Conservation (phyloP, 2,329 filamentous ascomycete genomes). For the Fusarium xyrophilum region DNA sequence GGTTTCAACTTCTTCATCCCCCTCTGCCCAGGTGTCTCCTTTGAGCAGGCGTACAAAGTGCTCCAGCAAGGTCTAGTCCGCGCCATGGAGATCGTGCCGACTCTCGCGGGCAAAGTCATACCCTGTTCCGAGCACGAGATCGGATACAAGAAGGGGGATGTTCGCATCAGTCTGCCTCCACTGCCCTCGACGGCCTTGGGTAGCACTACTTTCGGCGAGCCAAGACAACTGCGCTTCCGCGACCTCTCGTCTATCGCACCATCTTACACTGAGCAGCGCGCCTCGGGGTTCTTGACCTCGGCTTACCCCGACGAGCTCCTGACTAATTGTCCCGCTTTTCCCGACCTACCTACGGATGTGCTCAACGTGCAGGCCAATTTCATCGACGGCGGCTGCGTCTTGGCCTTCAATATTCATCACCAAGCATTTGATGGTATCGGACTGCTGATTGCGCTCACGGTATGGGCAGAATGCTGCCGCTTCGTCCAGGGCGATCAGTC, state of each 20-base stretch:
- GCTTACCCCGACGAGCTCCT: not conserved
- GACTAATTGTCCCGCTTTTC: not conserved
- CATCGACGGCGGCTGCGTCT: not conserved
- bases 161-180: not conserved
- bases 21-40: not conserved
- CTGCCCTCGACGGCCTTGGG: not conserved
- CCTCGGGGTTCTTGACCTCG: not conserved
- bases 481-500: not conserved
- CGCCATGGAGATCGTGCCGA: not conserved
- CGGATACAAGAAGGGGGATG: not conserved
- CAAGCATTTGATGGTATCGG: not conserved
- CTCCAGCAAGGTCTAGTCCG: not conserved
- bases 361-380: not conserved
- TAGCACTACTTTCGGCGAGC: rapidly evolving
- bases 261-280: not conserved
- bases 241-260: not conserved
- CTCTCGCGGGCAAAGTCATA: not conserved
- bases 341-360: not conserved
- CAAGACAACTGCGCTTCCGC: not conserved
- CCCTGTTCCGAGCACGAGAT: not conserved
- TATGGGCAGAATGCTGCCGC: not conserved
- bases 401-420: not conserved
- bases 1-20: not conserved
- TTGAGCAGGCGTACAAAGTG: not conserved
- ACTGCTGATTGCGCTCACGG: not conserved